Percentiles rank a stretch among this genome's conserved stretches.
phyloP scores from a whole-genome alignment of 106 monocot genomes.

The Amphibolis antarctica region DNA sequence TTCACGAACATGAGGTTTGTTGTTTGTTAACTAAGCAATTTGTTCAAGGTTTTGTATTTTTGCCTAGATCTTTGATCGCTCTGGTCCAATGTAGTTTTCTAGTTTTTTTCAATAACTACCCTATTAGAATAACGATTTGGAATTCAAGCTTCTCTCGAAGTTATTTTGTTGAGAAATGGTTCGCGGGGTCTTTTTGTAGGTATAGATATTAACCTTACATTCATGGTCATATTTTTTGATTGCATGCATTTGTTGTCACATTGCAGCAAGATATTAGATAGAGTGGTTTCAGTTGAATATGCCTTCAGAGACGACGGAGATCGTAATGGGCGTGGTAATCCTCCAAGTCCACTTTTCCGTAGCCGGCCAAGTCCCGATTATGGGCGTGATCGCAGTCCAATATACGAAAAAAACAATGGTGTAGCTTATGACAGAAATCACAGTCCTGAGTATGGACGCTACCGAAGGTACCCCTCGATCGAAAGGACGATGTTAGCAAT shows the following conservation, averaged over 20 bases:
- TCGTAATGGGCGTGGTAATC: constrained; percentile 38
- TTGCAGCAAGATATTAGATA: constrained; percentile 77
- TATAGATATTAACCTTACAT: too few species aligned
- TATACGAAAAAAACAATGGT: constrained; percentile 28
- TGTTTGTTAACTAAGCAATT: not conserved
- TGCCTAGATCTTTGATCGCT: too few species aligned
- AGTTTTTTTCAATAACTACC: too few species aligned
- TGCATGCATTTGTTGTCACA: not conserved
- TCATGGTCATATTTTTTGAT: too few species aligned
- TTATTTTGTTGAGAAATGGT: too few species aligned
- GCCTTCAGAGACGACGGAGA: constrained; percentile 91
- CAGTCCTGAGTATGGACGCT: constrained; percentile 55
- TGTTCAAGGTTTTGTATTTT: not conserved
- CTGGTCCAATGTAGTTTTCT: too few species aligned
- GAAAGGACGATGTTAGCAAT: not conserved
- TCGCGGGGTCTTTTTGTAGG: too few species aligned
- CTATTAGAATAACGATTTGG: too few species aligned
- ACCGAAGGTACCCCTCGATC: constrained; percentile 27
- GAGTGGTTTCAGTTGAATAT: constrained; percentile 89
- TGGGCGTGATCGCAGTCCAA: constrained; percentile 34
- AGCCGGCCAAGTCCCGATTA: constrained; percentile 36
- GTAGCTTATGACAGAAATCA: constrained; percentile 30
- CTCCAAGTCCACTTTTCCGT: constrained; percentile 25
- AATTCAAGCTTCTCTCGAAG: too few species aligned
- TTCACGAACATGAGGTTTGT: constrained; percentile 52